Base-by-base conservation (phyloP, 768 basidiomycete species). In the Rhodotorula paludigena region DNA sequence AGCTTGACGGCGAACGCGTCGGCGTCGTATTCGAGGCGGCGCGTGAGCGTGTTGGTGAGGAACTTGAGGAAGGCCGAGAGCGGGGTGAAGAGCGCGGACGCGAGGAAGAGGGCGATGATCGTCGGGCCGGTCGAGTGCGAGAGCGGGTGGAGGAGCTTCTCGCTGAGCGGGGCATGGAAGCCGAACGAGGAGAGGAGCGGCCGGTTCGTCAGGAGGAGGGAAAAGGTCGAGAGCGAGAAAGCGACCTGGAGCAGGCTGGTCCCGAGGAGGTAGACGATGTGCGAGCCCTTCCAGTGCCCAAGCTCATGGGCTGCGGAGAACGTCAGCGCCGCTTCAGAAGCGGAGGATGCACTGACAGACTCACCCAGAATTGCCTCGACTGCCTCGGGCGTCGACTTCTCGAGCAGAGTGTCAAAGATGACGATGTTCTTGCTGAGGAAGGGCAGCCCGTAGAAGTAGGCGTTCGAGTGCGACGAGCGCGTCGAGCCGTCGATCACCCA, bases 401-500 rank as follows among this genome's bases (percentile, higher is more conserved):
- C 87, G 78, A 98, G 92, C 71, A 99, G 84, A 1, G 94, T 98
- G 74, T 99, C 96, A 75, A 92, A 99, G 76, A 99, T 89, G 78
- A 98, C 92, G 72, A 94, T 67, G 49, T 54, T 23, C 61, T 62
- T 62, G 23, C 75, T 47, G 23, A 66, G 75, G 76, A 92, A 93
- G 2, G 93, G 94, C 20, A 97, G 84, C 65, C 94, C 94, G 82
- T 97, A 97, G 81, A 96, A 98, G n/a, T 52, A 41, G 36, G 48
- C 49, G 63, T 41, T 41, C 25, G 16, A 12, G 42, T 36, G 35
- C 7, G 30, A 32, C 4, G 16, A 55, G 53, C 48, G 38, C 39
- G 77, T 78, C 59, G 79, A 92, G 36, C 96, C 96, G 76, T 98
- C 93, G 73, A 98, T 97, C 77, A 96, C 92, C 77, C 94, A 98